A percentile compares a stretch with the other conserved stretches of the same genome.
These are phyloP conservation scores for Pilaira anomala DNA, from an alignment of 192 early-diverging fungal species.

Conservation along the genomic window DNA sequence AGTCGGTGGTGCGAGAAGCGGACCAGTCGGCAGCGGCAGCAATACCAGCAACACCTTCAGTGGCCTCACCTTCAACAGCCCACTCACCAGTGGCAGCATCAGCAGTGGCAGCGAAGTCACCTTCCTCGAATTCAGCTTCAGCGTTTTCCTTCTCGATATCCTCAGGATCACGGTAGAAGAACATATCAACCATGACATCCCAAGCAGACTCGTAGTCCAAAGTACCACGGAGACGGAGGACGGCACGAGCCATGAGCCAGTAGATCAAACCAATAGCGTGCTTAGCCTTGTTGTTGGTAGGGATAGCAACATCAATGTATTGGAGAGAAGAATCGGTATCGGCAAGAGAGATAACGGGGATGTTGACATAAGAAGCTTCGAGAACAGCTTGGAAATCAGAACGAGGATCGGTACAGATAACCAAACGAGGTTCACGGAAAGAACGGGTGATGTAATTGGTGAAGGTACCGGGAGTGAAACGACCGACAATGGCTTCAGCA, in stretches of 20 bases:
- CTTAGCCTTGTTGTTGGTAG: conserved; percentile 99
- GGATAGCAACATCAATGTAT: conserved; percentile 98
- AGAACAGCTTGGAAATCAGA: conserved; percentile 98
- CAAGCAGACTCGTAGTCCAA: conserved; percentile 82
- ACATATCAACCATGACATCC: conserved; percentile 99
- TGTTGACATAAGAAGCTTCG: conserved; percentile 99
- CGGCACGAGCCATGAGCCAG: conserved; percentile 98
- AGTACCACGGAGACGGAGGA: conserved; percentile 95
- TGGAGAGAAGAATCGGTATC: conserved; percentile 96
- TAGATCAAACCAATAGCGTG: conserved; percentile 97
- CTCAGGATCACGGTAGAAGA: conserved; percentile 99
- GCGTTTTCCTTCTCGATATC: conserved; percentile 92
- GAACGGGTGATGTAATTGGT: conserved; percentile 99
- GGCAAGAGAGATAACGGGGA: conserved; percentile 98
- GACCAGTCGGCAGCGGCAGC: conserved; percentile 41
- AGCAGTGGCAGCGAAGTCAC: conserved; percentile 32
- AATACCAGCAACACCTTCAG: conserved; percentile 39
- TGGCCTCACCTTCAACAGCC: conserved; percentile 58
- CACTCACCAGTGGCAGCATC: conserved; percentile 53
- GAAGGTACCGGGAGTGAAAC: conserved; percentile 99
- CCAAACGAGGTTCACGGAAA: conserved; percentile 99
- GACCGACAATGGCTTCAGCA: conserved; percentile 98
- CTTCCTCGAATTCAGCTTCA: conserved; percentile 45
- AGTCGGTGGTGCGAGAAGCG: conserved; percentile 19
- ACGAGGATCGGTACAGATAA: conserved; percentile 96